Conservation (phyloP, 768 basidiomycete genomes). For the Rossbeevera mucosa region DNA sequence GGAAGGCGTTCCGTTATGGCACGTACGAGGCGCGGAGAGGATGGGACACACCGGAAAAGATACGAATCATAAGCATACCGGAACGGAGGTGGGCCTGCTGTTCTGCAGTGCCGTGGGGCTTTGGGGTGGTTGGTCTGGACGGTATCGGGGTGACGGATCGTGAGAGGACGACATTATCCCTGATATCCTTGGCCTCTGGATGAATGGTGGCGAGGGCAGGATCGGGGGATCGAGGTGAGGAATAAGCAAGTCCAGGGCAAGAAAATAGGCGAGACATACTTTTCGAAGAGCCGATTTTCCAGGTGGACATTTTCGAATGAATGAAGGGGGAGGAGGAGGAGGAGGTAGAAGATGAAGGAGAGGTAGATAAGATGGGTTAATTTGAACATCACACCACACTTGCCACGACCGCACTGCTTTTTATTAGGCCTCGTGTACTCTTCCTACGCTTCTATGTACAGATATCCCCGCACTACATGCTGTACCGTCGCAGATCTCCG, state of each 20-base stretch:
- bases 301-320: conserved; percentile 41
- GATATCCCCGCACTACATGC: too few species aligned
- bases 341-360: not conserved
- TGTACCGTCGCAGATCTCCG: too few species aligned
- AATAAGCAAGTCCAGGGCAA: not conserved
- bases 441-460: too few species aligned
- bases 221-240: conserved; percentile 6
- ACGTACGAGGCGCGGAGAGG: conserved; percentile 10
- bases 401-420: not conserved
- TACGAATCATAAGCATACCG: conserved; percentile 92
- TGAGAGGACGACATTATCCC: conserved; percentile 66
- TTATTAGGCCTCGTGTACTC: not conserved
- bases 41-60: conserved; percentile 73
- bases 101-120: conserved; percentile 47
- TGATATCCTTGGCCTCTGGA: conserved; percentile 64
- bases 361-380: not conserved
- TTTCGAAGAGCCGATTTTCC: conserved; percentile 46
- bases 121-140: conserved; percentile 77
- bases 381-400: not conserved
- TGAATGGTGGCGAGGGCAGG: conserved; percentile 1
- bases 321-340: not conserved
- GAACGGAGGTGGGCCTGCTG: conserved; percentile 59
- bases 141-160: conserved; percentile 79
- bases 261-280: conserved; percentile 17
- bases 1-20: not conserved